Evolutionary conservation across 2,329 filamentous ascomycete genomes (phyloP).

Genomic region (Coniella vitis): DNA sequence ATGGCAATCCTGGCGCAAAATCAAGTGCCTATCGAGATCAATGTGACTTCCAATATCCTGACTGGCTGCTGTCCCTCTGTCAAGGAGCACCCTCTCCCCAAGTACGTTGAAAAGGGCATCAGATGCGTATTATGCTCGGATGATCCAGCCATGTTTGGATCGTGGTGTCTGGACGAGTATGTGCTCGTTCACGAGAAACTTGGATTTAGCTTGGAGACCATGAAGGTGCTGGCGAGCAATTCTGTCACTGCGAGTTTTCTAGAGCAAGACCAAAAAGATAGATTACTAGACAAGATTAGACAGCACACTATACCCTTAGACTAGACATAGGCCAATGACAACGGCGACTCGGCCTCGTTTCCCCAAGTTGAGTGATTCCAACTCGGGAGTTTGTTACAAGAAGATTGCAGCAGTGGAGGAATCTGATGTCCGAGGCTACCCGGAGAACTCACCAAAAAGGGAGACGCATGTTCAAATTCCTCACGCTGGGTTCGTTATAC

Average conservation of each 20-base stretch:
- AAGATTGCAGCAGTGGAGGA: no score
- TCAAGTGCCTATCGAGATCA: slow-evolving; percentile 15
- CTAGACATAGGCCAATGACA: no score
- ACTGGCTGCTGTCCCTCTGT: slow-evolving; percentile 12
- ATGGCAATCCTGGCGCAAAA: slow-evolving; percentile 5
- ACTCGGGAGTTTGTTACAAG: no score
- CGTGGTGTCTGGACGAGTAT: slow-evolving; percentile 16
- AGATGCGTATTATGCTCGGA: slow-evolving; percentile 14
- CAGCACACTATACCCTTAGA: neutral
- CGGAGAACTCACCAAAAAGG: no score
- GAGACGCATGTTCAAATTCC: no score
- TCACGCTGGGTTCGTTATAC: no score
- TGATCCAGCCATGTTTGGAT: slow-evolving; percentile 17
- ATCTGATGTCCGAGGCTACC: no score
- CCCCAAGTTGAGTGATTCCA: no score
- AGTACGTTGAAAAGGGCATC: slow-evolving; percentile 5
- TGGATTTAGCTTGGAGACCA: slow-evolving; percentile 4
- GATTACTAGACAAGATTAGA: neutral
- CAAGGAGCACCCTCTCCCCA: slow-evolving; percentile 13
- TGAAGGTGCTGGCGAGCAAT: slow-evolving; percentile 9
- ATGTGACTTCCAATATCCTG: slow-evolving; percentile 16
- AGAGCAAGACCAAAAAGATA: neutral
- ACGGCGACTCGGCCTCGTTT: no score
- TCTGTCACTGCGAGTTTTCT: slow-evolving; percentile 10
- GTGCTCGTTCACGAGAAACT: slow-evolving; percentile 12